A percentile compares a stretch with the other conserved stretches of the same genome.
Evolutionary conservation across 768 basidiomycete genomes (phyloP).

Genomic region (Tremella yokohamensis): DNA sequence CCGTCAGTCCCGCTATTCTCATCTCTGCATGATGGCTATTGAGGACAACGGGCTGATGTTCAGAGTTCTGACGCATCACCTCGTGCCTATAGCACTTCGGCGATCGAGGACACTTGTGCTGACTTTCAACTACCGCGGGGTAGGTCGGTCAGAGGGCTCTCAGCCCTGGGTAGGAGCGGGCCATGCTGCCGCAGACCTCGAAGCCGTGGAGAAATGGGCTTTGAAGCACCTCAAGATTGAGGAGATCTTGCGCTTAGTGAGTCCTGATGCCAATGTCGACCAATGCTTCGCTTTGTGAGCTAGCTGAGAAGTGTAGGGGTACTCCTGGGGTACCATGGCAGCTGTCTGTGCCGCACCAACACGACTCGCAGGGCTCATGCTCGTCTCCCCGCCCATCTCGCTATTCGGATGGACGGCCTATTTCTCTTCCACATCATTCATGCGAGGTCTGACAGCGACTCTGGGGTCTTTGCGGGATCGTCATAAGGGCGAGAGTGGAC

Average conservation of each 20-base stretch:
- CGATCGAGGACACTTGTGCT: background rate
- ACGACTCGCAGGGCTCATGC: background rate
- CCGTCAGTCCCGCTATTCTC: background rate
- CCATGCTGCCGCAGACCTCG: background rate
- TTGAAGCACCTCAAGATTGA: background rate
- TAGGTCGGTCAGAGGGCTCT: background rate
- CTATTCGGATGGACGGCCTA: background rate
- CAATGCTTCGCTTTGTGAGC: too few relatives aligned
- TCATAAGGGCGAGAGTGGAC: background rate
- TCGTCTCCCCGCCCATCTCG: constrained; percentile 1
- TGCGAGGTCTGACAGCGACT: background rate
- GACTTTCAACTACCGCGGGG: background rate
- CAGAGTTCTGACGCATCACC: background rate
- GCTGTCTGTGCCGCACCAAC: background rate
- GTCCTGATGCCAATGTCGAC: too few relatives aligned
- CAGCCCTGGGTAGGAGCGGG: background rate
- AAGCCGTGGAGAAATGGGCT: background rate
- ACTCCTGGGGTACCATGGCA: background rate
- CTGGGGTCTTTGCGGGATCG: background rate
- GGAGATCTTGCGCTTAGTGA: background rate
- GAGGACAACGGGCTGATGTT: background rate
- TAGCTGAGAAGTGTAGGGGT: background rate
- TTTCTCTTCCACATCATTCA: background rate
- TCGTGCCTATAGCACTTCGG: background rate
- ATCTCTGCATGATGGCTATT: background rate